These are phyloP conservation scores for Solanum piurae DNA, from an alignment of 257 asterid genomes.

Conservation along the genomic window DNA sequence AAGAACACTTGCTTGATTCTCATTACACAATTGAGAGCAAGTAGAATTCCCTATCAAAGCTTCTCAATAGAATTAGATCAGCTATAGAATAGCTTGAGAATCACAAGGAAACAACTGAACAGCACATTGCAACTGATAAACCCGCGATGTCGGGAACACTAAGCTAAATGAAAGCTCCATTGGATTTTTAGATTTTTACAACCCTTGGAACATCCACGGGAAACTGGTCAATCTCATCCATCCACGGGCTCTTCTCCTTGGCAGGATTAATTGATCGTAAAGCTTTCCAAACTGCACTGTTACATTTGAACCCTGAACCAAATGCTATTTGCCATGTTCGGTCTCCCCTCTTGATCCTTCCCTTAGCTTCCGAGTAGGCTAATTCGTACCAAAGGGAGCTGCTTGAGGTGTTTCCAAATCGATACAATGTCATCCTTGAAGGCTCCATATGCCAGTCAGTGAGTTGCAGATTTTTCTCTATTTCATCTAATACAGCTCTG, in stretches of 20 bases:
- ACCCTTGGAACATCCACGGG: constrained; percentile 22
- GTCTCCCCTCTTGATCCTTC: constrained; percentile 22
- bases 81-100: neutral
- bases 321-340: constrained; percentile 26
- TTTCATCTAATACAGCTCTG: constrained; percentile 11
- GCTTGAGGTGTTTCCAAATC: constrained; percentile 26
- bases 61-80: neutral
- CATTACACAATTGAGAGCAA: neutral
- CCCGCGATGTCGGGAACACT: neutral
- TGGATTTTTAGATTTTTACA: neutral
- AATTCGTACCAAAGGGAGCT: constrained; percentile 8
- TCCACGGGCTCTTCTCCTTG: constrained; percentile 25
- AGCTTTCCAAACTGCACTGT: constrained; percentile 29
- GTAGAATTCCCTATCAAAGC: neutral
- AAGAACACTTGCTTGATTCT: neutral
- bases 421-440: constrained; percentile 20
- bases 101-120: constrained; percentile 1
- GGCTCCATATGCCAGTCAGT: constrained; percentile 29
- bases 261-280: constrained; percentile 18
- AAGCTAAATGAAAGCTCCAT: neutral
- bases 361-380: constrained; percentile 23
- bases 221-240: constrained; percentile 19
- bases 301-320: constrained; percentile 27
- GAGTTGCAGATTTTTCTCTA: constrained; percentile 17
- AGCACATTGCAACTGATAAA: neutral